Evolutionary conservation across 306 rosid genomes (phyloP).

Genomic region (Sophora flavescens): DNA sequence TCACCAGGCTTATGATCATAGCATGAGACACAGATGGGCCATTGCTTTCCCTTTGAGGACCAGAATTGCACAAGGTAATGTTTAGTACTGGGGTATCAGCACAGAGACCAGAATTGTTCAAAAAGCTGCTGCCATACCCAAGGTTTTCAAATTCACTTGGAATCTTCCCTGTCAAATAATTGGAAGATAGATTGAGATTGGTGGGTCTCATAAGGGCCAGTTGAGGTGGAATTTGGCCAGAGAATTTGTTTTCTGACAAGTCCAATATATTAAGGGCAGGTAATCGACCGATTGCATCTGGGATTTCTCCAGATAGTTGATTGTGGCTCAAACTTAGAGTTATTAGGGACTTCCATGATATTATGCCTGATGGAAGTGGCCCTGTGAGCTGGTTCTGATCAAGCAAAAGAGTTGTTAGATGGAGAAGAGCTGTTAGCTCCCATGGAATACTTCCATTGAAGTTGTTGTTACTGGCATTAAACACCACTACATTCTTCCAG

Average conservation of each 20-base stretch:
- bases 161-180: slow-evolving; percentile 49
- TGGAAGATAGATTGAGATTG: slow-evolving; percentile 44
- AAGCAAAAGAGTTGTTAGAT: slow-evolving; percentile 45
- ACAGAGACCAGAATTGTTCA: slow-evolving; percentile 65
- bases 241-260: slow-evolving; percentile 63
- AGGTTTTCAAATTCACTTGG: slow-evolving; percentile 49
- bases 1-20: slow-evolving; percentile 49
- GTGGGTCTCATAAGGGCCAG: not conserved
- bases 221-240: slow-evolving; percentile 59
- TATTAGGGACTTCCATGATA: slow-evolving; percentile 50
- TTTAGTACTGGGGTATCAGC: slow-evolving; percentile 33
- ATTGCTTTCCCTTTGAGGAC: slow-evolving; percentile 34
- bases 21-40: slow-evolving; percentile 47
- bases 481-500: slow-evolving; percentile 47
- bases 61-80: slow-evolving; percentile 48
- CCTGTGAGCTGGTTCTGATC: slow-evolving; percentile 54
- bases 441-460: slow-evolving; percentile 57
- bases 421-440: slow-evolving; percentile 55
- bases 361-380: slow-evolving; percentile 46
- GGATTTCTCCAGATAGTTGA: slow-evolving; percentile 57
- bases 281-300: slow-evolving; percentile 43
- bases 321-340: slow-evolving; percentile 51
- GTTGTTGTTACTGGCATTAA: slow-evolving; percentile 57
- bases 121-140: slow-evolving; percentile 55
- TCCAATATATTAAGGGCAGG: slow-evolving; percentile 52